Evolutionary conservation across 164 flowering plant genomes (phyloP), one percentile per base, ranked within the genome.

Genomic region (Macadamia tetraphylla): DNA sequence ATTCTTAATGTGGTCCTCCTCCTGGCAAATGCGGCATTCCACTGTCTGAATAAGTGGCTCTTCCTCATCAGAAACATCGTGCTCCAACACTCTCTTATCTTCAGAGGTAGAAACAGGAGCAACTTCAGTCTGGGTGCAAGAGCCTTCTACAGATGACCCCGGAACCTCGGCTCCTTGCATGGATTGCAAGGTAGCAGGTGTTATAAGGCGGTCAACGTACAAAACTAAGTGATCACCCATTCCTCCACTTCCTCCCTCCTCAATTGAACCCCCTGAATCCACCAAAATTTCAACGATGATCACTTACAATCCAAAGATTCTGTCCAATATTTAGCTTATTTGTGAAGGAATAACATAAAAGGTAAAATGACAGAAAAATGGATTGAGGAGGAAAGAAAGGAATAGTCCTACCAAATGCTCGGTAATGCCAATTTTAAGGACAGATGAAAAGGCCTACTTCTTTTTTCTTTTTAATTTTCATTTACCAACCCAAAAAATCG

Each of bases 21-120:
- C 95, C 71, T 87, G 92, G 66, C 95, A 89, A 74, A 87, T 89
- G 42, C 95, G 83, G 66, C 95, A 86, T 74, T 89, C 95, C 6
- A 77, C 72, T 5, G 48, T 65, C 69, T 85, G 85, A 71, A 87
- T 68, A 46, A 86, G 79, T 10, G 89, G 88, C 53, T 79, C 76
- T 49, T 80, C 81, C 77, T 80, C 89, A 11, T 74, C 83, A 52
- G 42, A 57, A 2, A 29, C 68, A 58, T 14, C 73, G 52, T 62
- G 48, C 13, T 67, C 80, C 58, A 57, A 83, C 40, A 51, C 58
- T 9, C 31, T 80, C 46, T 71, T 63, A 29, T 72, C 72, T 31
- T 43, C 63, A 49, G 58, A 32, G 44, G 62, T 42, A 30, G 79
- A 76, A 66, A 71, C 62, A 8, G 80, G 40, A 18, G 74, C 62